Evolutionary conservation across 2,329 filamentous ascomycete species (phyloP).

Genomic region (Dactylellina drechsleri): DNA sequence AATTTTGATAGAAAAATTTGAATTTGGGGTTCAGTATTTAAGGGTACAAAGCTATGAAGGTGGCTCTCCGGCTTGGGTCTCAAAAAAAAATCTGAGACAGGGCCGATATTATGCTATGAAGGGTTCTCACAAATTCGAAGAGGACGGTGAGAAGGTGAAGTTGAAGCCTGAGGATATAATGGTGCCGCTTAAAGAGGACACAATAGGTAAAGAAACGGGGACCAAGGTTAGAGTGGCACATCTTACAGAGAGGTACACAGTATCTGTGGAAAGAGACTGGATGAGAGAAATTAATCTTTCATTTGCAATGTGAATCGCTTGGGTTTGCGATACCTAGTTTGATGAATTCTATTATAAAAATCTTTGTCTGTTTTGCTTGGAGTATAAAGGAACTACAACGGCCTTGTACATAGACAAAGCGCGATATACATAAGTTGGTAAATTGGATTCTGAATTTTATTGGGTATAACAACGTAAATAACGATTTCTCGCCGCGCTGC

Average conservation of each 20-base stretch:
- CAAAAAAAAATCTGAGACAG: constrained; percentile 47
- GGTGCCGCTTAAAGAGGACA: constrained; percentile 37
- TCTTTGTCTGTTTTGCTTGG: too few species aligned
- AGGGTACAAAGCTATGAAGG: constrained; percentile 18
- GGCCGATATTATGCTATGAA: constrained; percentile 49
- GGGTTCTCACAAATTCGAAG: constrained; percentile 33
- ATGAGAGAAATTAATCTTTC: constrained; percentile 47
- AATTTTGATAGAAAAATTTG: constrained; percentile 31
- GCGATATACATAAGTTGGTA: too few species aligned
- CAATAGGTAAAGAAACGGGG: neutral
- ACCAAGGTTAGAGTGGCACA: constrained; percentile 33
- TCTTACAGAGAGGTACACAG: constrained; percentile 28
- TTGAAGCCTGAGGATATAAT: constrained; percentile 36
- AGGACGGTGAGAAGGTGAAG: constrained; percentile 35
- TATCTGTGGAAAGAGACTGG: constrained; percentile 36
- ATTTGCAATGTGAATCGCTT: constrained; percentile 12
- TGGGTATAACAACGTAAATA: too few species aligned
- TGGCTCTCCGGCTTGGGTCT: constrained; percentile 34
- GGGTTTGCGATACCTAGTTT: too few species aligned
- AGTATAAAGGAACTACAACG: too few species aligned
- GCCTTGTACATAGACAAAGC: too few species aligned
- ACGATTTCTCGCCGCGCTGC: too few species aligned
- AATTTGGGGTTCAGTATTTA: constrained; percentile 14
- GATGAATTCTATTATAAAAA: too few species aligned
- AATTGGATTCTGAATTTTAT: too few species aligned